Evolutionary conservation across 1,284 basidiomycete species (phyloP).

Genomic region (Ceratobasidium sp.): DNA sequence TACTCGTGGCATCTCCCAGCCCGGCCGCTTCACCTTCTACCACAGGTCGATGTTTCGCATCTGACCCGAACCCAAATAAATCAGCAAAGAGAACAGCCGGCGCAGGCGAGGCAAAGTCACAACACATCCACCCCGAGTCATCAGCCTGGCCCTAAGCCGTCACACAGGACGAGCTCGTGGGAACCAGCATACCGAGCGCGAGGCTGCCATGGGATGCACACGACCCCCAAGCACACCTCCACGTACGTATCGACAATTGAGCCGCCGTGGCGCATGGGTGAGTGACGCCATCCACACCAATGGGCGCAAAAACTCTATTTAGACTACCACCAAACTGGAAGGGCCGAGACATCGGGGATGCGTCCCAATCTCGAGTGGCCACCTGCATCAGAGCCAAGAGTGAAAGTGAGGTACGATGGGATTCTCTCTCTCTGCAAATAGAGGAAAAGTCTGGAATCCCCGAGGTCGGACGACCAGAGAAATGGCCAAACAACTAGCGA

Average conservation of each 20-base stretch:
- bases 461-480: neutral
- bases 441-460: neutral
- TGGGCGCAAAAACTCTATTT: neutral
- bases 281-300: neutral
- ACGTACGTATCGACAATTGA: constrained; percentile 18
- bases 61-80: constrained; percentile 52
- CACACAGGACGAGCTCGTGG: constrained; percentile 17
- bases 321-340: neutral
- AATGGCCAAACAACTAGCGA: neutral
- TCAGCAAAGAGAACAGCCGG: neutral
- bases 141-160: too few species aligned
- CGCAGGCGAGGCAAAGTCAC: constrained; percentile 4
- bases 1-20: constrained; percentile 74
- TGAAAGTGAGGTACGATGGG: neutral
- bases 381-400: neutral
- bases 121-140: too few species aligned
- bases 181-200: constrained; percentile 16
- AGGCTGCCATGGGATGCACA: constrained; percentile 11
- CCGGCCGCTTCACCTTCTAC: constrained; percentile 70
- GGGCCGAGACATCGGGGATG: neutral
- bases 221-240: neutral
- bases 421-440: neutral
- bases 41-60: constrained; percentile 80
- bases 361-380: neutral
- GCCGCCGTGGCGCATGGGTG: constrained; percentile 11